Base-by-base conservation (phyloP, 345 rosid species). In the Mercurialis annua region DNA sequence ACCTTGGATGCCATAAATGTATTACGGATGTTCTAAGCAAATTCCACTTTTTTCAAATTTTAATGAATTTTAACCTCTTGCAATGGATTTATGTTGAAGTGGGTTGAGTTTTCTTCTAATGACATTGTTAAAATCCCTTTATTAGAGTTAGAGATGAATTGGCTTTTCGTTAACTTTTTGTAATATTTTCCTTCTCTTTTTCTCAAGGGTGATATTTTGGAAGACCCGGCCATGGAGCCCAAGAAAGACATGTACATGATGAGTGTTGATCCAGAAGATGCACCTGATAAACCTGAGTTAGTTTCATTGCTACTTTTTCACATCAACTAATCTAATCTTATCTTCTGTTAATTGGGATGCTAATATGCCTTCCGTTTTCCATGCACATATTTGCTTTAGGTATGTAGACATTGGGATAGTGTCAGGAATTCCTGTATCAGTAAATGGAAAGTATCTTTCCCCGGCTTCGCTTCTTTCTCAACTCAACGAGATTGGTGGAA, bases 201-300 rank as follows among this genome's bases (percentile, higher is more conserved):
- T n/a, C 67, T 69, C 55, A 73, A 93, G 95, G 96, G 99, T 40
- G 99, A 94, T 78, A 82, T 94, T 49, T 76, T 94, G 82, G 98
- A 94, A 82, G 93, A 94, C 73, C 99, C 97, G 5, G 92, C 87
- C 27, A 89, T 84, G 43, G 96, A 91, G 84, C 96, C 99, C 0
- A 83, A 89, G 69, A 85, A 85, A 71, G 96, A 94, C 54, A 94
- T 94, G 98, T 91, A 84, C 76, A 94, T 94, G 98, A 84, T 91
- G 92, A 73, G 83, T 62, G 85, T 82, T n/a, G 87, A 88, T 70
- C 99, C 98, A 0, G 95, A 87, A 79, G 93, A 84, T 72, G 99
- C 99, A 64, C 97, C 98, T 14, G 71, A 83, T 72, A 52, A 81
- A 69, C 86, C 98, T 10, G 89, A 87, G 99, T 91, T 77, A 68